phyloP scores from a whole-genome alignment of 2,329 filamentous ascomycete genomes.

The Pseudogymnoascus destructans region DNA sequence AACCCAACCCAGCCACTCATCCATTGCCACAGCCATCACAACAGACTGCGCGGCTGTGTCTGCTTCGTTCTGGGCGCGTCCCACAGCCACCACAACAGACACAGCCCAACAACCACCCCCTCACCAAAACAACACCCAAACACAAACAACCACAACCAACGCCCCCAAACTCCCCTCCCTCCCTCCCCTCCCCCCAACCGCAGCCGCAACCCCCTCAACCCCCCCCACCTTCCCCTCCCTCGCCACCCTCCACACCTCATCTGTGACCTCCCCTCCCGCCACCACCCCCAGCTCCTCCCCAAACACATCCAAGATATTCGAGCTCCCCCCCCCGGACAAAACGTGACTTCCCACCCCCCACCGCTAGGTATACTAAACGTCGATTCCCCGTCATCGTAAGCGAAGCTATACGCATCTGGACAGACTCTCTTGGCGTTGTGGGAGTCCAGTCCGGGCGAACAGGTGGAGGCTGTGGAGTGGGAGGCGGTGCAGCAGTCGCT shows the following conservation, averaged over 20 bases:
- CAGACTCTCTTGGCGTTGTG: constrained; percentile 60
- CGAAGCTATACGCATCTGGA: constrained; percentile 74
- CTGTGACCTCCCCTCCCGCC: constrained; percentile 29
- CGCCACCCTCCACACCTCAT: constrained; percentile 21
- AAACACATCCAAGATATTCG: constrained; percentile 43
- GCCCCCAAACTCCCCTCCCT: constrained; percentile 6
- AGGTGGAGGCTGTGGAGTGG: constrained; percentile 49
- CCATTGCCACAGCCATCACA: background rate
- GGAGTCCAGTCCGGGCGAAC: constrained; percentile 56
- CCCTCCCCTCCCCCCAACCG: background rate
- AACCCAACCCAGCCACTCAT: background rate
- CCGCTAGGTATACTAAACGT: constrained; percentile 53
- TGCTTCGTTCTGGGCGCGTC: too few relatives aligned
- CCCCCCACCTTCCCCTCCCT: background rate
- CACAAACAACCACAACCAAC: background rate
- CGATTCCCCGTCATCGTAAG: constrained; percentile 45
- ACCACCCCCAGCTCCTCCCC: constrained; percentile 34
- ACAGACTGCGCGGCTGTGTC: background rate
- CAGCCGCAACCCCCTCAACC: background rate
- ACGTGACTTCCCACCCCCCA: constrained; percentile 65
- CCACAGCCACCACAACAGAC: background rate
- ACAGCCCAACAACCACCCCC: background rate
- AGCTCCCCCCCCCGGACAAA: constrained; percentile 55
- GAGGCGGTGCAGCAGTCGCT: constrained; percentile 64
- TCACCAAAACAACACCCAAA: constrained; percentile 7